Conservation (phyloP, 2,329 filamentous ascomycete genomes). For the Colletotrichum paranaense region DNA sequence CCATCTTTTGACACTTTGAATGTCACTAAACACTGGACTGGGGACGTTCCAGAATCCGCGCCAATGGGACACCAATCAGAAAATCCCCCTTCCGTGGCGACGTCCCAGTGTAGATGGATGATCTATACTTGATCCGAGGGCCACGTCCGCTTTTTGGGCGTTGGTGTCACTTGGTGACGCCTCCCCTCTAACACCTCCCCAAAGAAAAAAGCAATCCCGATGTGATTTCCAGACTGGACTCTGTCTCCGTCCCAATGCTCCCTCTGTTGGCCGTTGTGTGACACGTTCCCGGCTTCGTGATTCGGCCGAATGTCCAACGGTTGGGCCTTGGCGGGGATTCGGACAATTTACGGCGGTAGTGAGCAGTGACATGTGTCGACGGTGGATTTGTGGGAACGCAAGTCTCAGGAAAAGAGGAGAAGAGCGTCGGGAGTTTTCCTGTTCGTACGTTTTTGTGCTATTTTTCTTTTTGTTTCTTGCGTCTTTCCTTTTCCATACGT, state of each 20-base stretch:
- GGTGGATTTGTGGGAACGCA: constrained; percentile 9
- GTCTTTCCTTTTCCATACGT: neutral
- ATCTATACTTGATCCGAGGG: neutral
- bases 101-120: neutral
- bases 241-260: neutral
- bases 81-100: neutral
- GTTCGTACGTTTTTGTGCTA: neutral
- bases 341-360: constrained; percentile 14
- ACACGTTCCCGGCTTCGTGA: neutral
- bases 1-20: constrained; percentile 17
- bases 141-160: neutral
- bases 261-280: neutral
- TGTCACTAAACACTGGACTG: neutral
- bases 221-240: neutral
- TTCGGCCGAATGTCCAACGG: constrained; percentile 10
- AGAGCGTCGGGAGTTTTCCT: neutral
- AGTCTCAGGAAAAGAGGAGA: constrained; percentile 13
- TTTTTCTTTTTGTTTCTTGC: neutral
- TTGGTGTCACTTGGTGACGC: neutral
- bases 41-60: constrained; percentile 7
- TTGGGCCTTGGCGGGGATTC: constrained; percentile 1
- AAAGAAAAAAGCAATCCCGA: neutral
- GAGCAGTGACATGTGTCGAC: constrained; percentile 19
- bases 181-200: too few species aligned
- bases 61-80: constrained; percentile 2